Conservation (phyloP, 2,329 filamentous ascomycete genomes). For the Chrysoporthe austroafricana region DNA sequence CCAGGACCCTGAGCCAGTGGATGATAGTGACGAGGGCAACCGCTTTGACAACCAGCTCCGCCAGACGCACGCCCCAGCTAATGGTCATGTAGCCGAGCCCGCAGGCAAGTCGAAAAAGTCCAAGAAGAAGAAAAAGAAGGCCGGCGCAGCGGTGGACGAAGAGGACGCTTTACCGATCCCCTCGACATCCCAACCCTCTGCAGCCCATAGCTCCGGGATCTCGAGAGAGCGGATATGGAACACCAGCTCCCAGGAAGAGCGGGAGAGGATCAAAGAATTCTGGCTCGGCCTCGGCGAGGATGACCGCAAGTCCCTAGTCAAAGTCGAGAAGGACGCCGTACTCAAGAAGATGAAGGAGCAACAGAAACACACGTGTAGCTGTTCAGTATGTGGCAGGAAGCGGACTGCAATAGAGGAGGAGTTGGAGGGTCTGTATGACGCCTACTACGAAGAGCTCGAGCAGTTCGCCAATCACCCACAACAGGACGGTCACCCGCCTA, state of each 20-base stretch:
- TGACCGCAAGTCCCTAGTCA: conserved; percentile 91
- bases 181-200: conserved; percentile 36
- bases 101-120: conserved; percentile 59
- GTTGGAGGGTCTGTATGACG: conserved; percentile 94
- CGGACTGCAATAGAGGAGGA: conserved; percentile 97
- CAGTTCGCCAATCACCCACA: conserved; percentile 83
- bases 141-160: conserved; percentile 33
- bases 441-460: conserved; percentile 97
- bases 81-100: conserved; percentile 35
- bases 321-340: conserved; percentile 98
- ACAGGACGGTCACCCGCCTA: conserved; percentile 71
- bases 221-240: conserved; percentile 95
- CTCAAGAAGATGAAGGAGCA: conserved; percentile 99
- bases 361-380: conserved; percentile 98
- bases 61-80: conserved; percentile 42
- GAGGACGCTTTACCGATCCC: conserved; percentile 38
- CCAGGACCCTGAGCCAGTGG: conserved; percentile 56
- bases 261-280: conserved; percentile 96
- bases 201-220: conserved; percentile 47
- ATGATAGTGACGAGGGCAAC: conserved; percentile 56
- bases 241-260: conserved; percentile 89
- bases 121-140: conserved; percentile 72
- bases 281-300: conserved; percentile 95
- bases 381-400: conserved; percentile 95
- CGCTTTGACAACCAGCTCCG: conserved; percentile 45